These are phyloP conservation scores for Pterulicium gracile DNA, from an alignment of 1,284 basidiomycete genomes.

Conservation along the genomic window DNA sequence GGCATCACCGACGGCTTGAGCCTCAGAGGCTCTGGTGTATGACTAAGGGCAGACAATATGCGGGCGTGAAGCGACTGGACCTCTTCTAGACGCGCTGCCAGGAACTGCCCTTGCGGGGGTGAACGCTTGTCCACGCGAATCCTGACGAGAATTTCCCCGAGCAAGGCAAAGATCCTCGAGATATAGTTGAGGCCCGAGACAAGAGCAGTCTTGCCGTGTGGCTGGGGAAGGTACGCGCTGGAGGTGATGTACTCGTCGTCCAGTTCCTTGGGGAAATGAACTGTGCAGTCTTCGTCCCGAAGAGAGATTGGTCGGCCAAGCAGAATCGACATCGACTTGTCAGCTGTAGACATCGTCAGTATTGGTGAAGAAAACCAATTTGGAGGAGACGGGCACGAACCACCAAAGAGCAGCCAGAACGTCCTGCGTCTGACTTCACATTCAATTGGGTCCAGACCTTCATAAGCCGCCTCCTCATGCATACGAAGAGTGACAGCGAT, in stretches of 20 bases:
- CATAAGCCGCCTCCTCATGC: conserved; percentile 76
- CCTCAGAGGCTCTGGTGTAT: conserved; percentile 60
- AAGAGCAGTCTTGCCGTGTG: conserved; percentile 71
- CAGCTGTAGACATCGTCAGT: conserved; percentile 34
- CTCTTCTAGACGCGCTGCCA: conserved; percentile 70
- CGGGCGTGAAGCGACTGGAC: conserved; percentile 66
- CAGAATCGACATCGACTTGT: conserved; percentile 81
- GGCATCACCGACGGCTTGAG: conserved; percentile 46
- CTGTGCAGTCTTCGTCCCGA: conserved; percentile 79
- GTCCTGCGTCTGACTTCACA: conserved; percentile 71
- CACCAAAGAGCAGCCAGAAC: conserved; percentile 82
- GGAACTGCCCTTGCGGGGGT: conserved; percentile 72
- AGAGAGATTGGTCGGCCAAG: conserved; percentile 72
- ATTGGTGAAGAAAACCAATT: neutral
- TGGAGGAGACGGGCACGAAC: conserved; percentile 25
- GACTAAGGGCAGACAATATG: conserved; percentile 57
- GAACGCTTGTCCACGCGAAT: conserved; percentile 78
- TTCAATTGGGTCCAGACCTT: conserved; percentile 75
- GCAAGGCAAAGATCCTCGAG: conserved; percentile 72
- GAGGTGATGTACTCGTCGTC: conserved; percentile 82
- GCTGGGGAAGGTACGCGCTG: conserved; percentile 70
- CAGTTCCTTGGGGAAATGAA: conserved; percentile 75
- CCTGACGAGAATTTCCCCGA: conserved; percentile 75
- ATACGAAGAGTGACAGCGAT: conserved; percentile 72
- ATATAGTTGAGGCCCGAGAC: conserved; percentile 81